Conservation (phyloP, 139 green algal genomes). For the Chlamydomonas sp. region DNA sequence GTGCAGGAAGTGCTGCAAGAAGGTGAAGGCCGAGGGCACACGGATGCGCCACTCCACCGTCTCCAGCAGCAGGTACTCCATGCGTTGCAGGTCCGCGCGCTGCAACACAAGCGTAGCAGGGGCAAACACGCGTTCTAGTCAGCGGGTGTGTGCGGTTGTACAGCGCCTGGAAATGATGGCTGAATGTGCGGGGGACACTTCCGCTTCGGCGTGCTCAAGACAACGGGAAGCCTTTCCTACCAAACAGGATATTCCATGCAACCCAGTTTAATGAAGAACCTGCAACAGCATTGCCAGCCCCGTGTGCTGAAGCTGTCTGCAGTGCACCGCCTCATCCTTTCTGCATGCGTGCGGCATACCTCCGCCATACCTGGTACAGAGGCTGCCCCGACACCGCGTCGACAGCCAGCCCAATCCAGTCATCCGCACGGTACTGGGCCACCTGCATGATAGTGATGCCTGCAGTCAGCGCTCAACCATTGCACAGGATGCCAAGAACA, state of each 20-base stretch:
- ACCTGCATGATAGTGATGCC: not conserved
- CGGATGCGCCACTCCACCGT: conserved; percentile 39
- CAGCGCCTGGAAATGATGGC: too few species aligned
- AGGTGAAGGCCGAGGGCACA: conserved; percentile 15
- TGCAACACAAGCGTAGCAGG: not conserved
- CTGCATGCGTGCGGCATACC: too few species aligned
- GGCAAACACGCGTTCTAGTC: not conserved
- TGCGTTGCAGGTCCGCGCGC: conserved; percentile 19
- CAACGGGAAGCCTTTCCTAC: not conserved
- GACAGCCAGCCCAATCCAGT: conserved; percentile 16
- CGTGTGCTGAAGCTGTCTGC: too few species aligned
- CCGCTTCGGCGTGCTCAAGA: too few species aligned
- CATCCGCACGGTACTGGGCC: not conserved
- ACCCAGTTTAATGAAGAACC: not conserved
- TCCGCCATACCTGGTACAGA: conserved; percentile 1
- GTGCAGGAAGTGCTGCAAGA: conserved; percentile 22
- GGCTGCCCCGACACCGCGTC: not conserved
- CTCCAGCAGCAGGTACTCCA: conserved; percentile 39
- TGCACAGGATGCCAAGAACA: not conserved
- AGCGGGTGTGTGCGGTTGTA: too few species aligned
- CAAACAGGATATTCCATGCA: not conserved
- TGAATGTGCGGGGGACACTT: too few species aligned
- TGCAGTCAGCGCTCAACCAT: not conserved
- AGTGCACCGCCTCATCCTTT: too few species aligned
- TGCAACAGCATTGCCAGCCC: not conserved